phyloP scores from a whole-genome alignment of 108 stramenopile species.

The Skeletonema grethae region DNA sequence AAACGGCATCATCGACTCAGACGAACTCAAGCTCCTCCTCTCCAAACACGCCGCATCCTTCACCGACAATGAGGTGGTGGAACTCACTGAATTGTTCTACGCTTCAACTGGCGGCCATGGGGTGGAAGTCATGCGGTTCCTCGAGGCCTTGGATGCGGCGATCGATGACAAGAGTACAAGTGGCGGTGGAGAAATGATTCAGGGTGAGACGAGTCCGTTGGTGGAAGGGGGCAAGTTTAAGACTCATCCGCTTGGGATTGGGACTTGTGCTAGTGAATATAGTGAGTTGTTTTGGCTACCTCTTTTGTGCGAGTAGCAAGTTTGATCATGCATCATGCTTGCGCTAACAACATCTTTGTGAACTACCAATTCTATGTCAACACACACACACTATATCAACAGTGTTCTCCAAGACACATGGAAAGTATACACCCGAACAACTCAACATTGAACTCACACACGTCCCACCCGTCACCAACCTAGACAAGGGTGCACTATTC shows the following conservation, averaged over 20 bases:
- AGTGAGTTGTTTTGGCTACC: conserved; percentile 42
- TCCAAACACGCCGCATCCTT: conserved; percentile 60
- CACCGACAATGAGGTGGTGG: conserved; percentile 74
- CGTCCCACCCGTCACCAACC: conserved; percentile 42
- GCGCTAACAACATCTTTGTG: no score
- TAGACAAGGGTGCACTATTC: conserved; percentile 61
- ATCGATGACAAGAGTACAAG: conserved; percentile 8
- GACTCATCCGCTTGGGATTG: conserved; percentile 50
- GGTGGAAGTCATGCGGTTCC: conserved; percentile 60
- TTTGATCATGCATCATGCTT: no score
- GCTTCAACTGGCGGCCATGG: conserved; percentile 60
- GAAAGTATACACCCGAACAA: conserved; percentile 66
- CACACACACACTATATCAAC: neutral
- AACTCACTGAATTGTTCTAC: conserved; percentile 75
- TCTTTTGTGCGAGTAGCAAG: no score
- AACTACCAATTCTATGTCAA: neutral
- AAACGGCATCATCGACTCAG: conserved; percentile 60
- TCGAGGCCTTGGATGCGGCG: conserved; percentile 66
- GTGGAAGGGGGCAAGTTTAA: conserved; percentile 23
- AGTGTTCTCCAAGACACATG: conserved; percentile 61
- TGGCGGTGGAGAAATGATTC: conserved; percentile 3
- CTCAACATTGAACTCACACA: conserved; percentile 77
- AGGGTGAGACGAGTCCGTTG: neutral
- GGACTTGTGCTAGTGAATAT: conserved; percentile 52
- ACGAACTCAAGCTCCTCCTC: conserved; percentile 67